Base-by-base conservation (phyloP, 2,329 filamentous ascomycete species). In the Aquanectria penicillioides region DNA sequence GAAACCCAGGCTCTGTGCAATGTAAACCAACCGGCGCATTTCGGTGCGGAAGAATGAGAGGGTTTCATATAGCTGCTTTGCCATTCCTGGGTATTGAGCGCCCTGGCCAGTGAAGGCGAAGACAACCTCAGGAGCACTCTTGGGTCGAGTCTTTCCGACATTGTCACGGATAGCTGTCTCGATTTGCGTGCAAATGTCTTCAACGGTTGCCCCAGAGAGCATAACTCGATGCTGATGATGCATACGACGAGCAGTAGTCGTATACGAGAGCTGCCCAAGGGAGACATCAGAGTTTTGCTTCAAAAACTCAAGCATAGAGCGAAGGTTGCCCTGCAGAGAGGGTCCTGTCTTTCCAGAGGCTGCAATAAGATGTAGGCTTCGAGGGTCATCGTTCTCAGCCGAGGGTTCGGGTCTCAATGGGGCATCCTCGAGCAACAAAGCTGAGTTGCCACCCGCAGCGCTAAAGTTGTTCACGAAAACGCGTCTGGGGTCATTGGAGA, bases 401-500 rank as follows among this genome's bases (percentile, higher is more conserved):
- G 83, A 74, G 0, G 34, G 20, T 15, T 41, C 51, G 0, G 31
- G 25, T 34, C 10, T 18, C 6, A 47, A 36, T 0, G 84, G 82
- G 2, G 80, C 80, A 5, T 84, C 79, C 66, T 91, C 86, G 1
- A 92, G 65, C 13, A 91, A 71, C 29, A 92, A 69, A 13, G 87
- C 86, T 2, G 88, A 90, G 73, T 92, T 93, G 10, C 89, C 89
- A 64, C 89, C 89, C 36, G 89, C 88, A 6, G 89, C 89, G 61
- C 84, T 85, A 68, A 90, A 91, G 75, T 90, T 90, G 74, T 92
- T 92, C 60, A 90, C 75, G 64, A 85, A 83, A 8, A 83, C 75
- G 3, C 80, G 74, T 38, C 82, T 76, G 0, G 77, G 79, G 62
- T 77, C 81, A 2, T 8, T 79, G 17, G 77, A 22, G 5, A 10